phyloP scores from a whole-genome alignment of 345 rosid species.

The Citrus glauca region DNA sequence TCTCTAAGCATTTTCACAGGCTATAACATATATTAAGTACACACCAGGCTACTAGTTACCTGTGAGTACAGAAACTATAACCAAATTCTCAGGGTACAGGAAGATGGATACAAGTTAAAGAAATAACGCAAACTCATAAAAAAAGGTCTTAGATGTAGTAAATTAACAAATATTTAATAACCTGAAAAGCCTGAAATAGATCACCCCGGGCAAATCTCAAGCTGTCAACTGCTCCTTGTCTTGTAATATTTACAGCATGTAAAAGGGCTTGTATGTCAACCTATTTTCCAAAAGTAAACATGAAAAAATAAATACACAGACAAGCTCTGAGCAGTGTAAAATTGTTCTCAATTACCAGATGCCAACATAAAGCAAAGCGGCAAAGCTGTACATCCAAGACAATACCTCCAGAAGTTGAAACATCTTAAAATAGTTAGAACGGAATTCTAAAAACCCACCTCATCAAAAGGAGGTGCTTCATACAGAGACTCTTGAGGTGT shows the following conservation, averaged over 20 bases:
- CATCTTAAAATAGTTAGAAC: background rate
- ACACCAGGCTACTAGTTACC: background rate
- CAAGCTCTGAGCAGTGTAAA: background rate
- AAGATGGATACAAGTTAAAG: background rate
- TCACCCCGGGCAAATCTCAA: constrained; percentile 93
- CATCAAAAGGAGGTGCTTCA: constrained; percentile 90
- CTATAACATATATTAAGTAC: background rate
- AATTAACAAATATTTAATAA: constrained; percentile 16
- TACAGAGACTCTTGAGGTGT: constrained; percentile 61
- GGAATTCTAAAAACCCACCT: constrained; percentile 40
- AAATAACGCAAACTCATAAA: background rate
- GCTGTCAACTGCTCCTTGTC: constrained; percentile 97
- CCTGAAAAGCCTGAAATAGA: constrained; percentile 92
- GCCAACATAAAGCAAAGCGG: background rate
- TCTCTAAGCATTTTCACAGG: background rate
- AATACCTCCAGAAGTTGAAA: background rate
- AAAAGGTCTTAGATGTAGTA: background rate
- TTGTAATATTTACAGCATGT: constrained; percentile 90
- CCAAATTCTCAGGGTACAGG: background rate
- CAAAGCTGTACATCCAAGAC: background rate
- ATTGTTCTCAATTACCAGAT: background rate
- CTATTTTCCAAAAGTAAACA: constrained; percentile 33
- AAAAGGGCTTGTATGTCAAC: constrained; percentile 96
- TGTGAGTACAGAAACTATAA: background rate
- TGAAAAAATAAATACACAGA: background rate